Base-by-base conservation (phyloP, 1,139 yeast genomes). In the Candida sanyaensis region DNA sequence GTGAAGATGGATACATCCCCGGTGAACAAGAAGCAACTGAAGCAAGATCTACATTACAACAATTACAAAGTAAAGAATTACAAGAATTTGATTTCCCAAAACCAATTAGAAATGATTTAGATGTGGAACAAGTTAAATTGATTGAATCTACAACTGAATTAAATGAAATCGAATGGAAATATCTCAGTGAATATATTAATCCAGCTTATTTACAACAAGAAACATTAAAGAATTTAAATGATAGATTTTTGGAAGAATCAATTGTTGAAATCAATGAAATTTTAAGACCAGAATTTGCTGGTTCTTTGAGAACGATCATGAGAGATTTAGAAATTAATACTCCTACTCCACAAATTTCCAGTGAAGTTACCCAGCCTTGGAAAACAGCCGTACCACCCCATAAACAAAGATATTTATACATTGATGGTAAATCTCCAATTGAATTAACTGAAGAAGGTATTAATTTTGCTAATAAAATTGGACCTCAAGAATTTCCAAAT, bases 361-460 rank as follows among this genome's bases (percentile, higher is more conserved):
- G 65, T 2, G 88, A 88, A 29, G 81, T 90, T 1, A 50, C 61
- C 12, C 71, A 66, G 48, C 96, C 97, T 2, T 95, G 99, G 99
- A 84, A 87, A 55, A 77, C 92, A 42, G 95, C 98, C 0, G 81
- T 88, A 37, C 98, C 99, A 12, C 96, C 97, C 8, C 98, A 92
- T 63, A 91, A 95, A 62, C 93, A 90, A 68, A 74, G 97, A 53
- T 95, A 78, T 64, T 66, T 91, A 76, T 93, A 90, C 62, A 75
- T 92, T 41, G 95, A 88, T 60, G 93, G 92, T n/a, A 79, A 71
- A 48, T 56, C 51, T 21, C 37, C 71, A 11, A 63, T 69, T 38
- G 65, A 59, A 8, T 50, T 65, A 43, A 58, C 67, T 9, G 66
- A 70, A 44, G 41, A 48, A 6, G 56, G 57, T 0, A 70, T 73